Base-by-base conservation (phyloP, 371 early-diverging fungal species). In the Apophysomyces variabilis region DNA sequence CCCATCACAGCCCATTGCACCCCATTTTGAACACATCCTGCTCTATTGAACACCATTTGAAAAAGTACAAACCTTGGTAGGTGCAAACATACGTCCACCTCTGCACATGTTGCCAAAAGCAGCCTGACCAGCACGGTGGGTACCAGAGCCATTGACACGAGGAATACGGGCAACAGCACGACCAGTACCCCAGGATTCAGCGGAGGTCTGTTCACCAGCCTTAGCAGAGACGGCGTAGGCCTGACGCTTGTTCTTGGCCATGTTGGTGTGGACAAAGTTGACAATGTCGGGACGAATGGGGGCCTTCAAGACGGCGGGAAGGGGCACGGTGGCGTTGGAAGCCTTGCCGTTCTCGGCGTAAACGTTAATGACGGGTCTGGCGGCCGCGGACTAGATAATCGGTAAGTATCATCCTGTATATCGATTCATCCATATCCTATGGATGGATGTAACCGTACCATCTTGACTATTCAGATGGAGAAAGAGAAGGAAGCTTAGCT, bases 31-130 rank as follows among this genome's bases (percentile, higher is more conserved):
- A 26, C 32, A 26, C 32, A 26, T 26, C 32, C 32, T 26, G 32
- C 32, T 26, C 3, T 3, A 26, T 26, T 12, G 16, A 45, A 45
- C 13, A 1, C 32, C 32, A 26, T 45, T 13, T 45, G 4, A 12
- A 13, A 8, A 38, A 45, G 1, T 45, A 45, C 46, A 18, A 7
- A 47, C 62, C 65, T 97, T 99, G 88, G 99, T 99, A 58, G 99
- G 99, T 74, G 99, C 98, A 80, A 99, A 99, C 99, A 99, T 99
- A 80, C 99, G 95, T 85, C 99, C 99, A 77, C 96, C 95, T 85
- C 99, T 94, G 90, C 98, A 98, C 96, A 99, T 98, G 94, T 99
- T 99, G 77, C 99, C 99, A 88, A 99, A 99, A 68, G 99, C 99
- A 79, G 98, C 99, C 74, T 99, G 99, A 78, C 99, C 99, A 74